These are phyloP conservation scores for Backusella tuberculispora DNA, from an alignment of 192 early-diverging fungal genomes.

Conservation along the genomic window DNA sequence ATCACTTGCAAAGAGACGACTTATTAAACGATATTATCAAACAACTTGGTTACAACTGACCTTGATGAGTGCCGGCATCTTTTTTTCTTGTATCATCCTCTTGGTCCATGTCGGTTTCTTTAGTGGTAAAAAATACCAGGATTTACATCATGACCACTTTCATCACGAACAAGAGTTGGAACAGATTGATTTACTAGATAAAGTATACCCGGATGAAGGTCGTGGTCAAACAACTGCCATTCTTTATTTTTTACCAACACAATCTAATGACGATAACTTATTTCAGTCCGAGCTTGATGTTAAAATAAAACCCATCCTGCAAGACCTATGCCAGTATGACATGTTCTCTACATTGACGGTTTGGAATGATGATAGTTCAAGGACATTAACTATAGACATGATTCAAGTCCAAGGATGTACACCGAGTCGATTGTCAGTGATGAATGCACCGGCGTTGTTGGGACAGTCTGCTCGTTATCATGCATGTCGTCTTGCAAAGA, in stretches of 20 bases:
- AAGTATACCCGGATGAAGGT: constrained; percentile 55
- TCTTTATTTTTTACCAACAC: constrained; percentile 25
- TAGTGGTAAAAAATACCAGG: constrained; percentile 39
- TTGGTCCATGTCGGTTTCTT: constrained; percentile 40
- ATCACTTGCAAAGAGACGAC: constrained; percentile 12
- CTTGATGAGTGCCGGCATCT: neutral
- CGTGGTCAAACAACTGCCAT: constrained; percentile 50
- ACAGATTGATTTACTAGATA: constrained; percentile 43
- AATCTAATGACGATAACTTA: constrained; percentile 16
- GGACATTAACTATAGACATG: constrained; percentile 34
- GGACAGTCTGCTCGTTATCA: constrained; percentile 58
- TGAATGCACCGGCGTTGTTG: constrained; percentile 53
- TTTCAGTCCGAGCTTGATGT: constrained; percentile 33
- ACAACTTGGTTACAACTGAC: constrained; percentile 16
- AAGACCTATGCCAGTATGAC: constrained; percentile 54
- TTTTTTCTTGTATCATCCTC: constrained; percentile 33
- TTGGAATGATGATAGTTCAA: constrained; percentile 56
- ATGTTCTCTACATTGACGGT: constrained; percentile 61
- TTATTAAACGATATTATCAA: constrained; percentile 16
- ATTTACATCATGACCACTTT: constrained; percentile 35
- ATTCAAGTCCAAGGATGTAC: constrained; percentile 41
- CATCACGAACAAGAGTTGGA: neutral
- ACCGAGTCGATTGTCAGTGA: constrained; percentile 45
- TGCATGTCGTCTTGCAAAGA: constrained; percentile 57
- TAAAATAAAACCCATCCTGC: constrained; percentile 49